A percentile compares a stretch with the other conserved stretches of the same genome.
phyloP scores from a whole-genome alignment of 495 filamentous ascomycete genomes.

The Talaromyces trachyspermus region DNA sequence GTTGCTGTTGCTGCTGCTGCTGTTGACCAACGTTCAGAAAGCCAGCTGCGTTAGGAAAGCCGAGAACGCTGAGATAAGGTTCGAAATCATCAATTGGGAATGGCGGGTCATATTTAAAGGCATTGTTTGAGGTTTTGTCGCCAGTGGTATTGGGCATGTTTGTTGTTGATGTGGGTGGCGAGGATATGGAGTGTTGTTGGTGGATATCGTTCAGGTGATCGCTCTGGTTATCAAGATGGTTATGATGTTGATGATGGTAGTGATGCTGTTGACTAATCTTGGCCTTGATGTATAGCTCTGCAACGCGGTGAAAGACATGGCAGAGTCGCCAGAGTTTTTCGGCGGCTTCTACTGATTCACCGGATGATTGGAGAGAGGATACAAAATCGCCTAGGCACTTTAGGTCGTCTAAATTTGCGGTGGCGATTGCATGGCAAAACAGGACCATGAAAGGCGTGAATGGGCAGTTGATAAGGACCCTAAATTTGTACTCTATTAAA shows the following conservation, averaged over 20 bases:
- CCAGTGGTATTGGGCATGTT: neutral
- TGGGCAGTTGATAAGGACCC: slow-evolving; percentile 57
- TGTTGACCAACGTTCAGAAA: slow-evolving; percentile 7
- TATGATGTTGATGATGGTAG: neutral
- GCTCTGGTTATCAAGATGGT: no score
- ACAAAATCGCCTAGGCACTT: slow-evolving; percentile 49
- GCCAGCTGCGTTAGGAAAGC: slow-evolving; percentile 43
- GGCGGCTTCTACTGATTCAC: slow-evolving; percentile 46
- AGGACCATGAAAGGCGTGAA: slow-evolving; percentile 65
- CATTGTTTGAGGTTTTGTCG: slow-evolving; percentile 14
- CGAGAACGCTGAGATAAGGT: slow-evolving; percentile 55
- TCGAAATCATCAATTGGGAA: slow-evolving; percentile 54
- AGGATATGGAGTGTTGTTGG: neutral
- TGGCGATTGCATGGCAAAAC: slow-evolving; percentile 59
- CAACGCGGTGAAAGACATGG: slow-evolving; percentile 54
- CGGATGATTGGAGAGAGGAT: slow-evolving; percentile 44
- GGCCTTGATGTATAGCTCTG: slow-evolving; percentile 54
- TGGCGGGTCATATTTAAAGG: slow-evolving; percentile 36
- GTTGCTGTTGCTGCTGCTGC: slow-evolving; percentile 5
- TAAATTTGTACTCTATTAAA: slow-evolving; percentile 15
- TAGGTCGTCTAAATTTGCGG: slow-evolving; percentile 33
- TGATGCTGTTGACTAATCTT: slow-evolving; percentile 25
- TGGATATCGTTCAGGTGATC: slow-evolving; percentile 10
- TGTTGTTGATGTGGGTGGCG: neutral
- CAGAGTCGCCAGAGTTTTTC: slow-evolving; percentile 53